Evolutionary conservation across 768 basidiomycete genomes (phyloP).

Genomic region (Boletus sp.): DNA sequence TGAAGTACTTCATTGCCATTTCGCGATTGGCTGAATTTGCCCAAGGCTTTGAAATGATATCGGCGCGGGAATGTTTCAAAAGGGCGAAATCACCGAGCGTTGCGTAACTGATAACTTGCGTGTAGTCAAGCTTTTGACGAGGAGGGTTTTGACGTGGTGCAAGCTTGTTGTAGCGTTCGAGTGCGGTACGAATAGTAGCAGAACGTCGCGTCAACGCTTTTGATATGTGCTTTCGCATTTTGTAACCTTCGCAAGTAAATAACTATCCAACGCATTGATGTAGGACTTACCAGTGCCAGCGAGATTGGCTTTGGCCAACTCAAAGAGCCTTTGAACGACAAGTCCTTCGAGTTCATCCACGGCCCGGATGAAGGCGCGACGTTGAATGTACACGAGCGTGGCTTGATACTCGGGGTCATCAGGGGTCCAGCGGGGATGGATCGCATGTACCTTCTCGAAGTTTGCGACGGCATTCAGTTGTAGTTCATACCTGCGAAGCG

Average conservation of each 20-base stretch:
- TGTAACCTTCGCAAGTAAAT: background rate
- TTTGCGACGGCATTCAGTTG: background rate
- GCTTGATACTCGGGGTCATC: background rate
- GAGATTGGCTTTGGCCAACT: background rate
- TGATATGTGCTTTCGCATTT: background rate
- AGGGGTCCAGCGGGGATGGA: background rate
- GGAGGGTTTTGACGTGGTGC: background rate
- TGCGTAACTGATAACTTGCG: background rate
- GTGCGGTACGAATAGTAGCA: background rate
- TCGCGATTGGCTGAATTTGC: background rate
- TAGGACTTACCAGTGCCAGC: background rate
- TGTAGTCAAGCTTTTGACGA: background rate
- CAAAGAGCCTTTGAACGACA: background rate
- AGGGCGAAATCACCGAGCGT: background rate
- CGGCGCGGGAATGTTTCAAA: background rate
- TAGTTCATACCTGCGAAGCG: background rate
- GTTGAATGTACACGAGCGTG: background rate
- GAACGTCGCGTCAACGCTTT: background rate
- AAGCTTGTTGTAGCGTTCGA: background rate
- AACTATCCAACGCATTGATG: background rate
- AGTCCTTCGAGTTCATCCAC: background rate
- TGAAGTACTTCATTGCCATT: background rate
- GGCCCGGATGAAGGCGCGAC: background rate
- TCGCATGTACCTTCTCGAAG: background rate
- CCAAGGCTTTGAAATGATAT: background rate